Conservation (phyloP, 2,329 filamentous ascomycete genomes). For the Fusarium sp. region DNA sequence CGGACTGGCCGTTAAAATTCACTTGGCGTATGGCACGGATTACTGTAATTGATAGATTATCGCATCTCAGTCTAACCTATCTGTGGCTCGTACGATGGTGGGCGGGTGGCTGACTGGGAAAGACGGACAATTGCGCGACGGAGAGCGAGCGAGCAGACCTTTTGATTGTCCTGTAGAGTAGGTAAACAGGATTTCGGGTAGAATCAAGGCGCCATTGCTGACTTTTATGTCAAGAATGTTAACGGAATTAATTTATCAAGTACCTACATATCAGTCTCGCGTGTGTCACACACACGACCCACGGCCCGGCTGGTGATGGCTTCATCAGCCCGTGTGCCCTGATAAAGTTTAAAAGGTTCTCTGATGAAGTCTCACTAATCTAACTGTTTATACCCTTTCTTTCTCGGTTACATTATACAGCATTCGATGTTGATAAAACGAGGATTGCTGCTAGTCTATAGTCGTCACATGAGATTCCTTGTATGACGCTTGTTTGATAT, state of each 20-base stretch:
- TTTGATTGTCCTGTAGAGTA: not conserved
- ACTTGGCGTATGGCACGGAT: constrained; percentile 9
- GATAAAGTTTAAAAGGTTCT: constrained; percentile 24
- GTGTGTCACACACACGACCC: not conserved
- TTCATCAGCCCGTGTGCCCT: constrained; percentile 19
- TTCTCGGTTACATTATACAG: not conserved
- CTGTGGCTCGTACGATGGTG: constrained; percentile 3
- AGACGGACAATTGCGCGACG: not conserved
- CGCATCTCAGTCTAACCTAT: not conserved
- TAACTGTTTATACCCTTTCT: not conserved
- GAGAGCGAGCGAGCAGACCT: too few relatives aligned
- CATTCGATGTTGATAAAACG: not conserved
- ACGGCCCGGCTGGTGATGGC: constrained; percentile 23
- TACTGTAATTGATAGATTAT: not conserved
- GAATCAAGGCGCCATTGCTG: constrained; percentile 4
- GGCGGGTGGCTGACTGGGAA: not conserved
- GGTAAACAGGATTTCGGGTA: not conserved
- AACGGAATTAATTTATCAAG: not conserved
- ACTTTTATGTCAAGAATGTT: not conserved
- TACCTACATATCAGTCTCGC: not conserved
- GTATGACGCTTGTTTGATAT: not conserved
- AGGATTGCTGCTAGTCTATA: not conserved
- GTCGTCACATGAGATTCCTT: not conserved
- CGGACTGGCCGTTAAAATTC: not conserved
- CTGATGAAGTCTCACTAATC: not conserved